Evolutionary conservation across 192 early-diverging fungal genomes (phyloP), one percentile per base, ranked within the genome.

Genomic region (Rhizophagus sp.): DNA sequence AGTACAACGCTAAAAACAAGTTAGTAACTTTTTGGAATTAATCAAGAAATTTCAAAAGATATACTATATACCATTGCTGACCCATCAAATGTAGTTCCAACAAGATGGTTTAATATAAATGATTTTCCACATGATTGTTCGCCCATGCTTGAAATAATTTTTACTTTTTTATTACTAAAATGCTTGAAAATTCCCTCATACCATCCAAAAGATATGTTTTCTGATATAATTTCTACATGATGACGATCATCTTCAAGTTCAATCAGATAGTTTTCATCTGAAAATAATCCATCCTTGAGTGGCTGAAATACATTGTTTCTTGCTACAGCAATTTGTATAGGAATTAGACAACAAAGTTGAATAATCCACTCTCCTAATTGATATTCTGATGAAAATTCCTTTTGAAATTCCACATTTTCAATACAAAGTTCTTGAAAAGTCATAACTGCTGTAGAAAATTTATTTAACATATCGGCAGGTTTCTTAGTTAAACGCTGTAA

Each of bases 61-160:
- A 41, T 41, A 41, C 39, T 41, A 41, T 41, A 8, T 64, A 80
- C 79, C 79, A 75, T 72, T 41, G 79, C 79, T 39, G 71, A 75
- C 1, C 79, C 79, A 36, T 80, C 79, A 62, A 73, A 77, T 1
- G 62, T 77, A 19, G 75, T 65, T 30, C 75, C 75, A 47, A 77
- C 10, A 22, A 63, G 64, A 39, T 80, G 79, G 24, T 80, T 80
- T 33, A 80, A 44, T 22, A 80, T 25, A 22, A 78, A 80, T 22
- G 72, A 80, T 34, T 80, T 80, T 4, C 79, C 79, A n/a, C 71
- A 75, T 8, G 73, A 77, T 62, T 80, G 79, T 74, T 80, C 79
- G 12, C 79, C 79, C 79, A 80, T 80, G 7, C 41, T 52, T 10
- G 73, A 76, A 17, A 80, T 61, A 22, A 74, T 73, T 41, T 80